Evolutionary conservation across 2,329 filamentous ascomycete genomes (phyloP).

Genomic region (Thielaviopsis cerberus): DNA sequence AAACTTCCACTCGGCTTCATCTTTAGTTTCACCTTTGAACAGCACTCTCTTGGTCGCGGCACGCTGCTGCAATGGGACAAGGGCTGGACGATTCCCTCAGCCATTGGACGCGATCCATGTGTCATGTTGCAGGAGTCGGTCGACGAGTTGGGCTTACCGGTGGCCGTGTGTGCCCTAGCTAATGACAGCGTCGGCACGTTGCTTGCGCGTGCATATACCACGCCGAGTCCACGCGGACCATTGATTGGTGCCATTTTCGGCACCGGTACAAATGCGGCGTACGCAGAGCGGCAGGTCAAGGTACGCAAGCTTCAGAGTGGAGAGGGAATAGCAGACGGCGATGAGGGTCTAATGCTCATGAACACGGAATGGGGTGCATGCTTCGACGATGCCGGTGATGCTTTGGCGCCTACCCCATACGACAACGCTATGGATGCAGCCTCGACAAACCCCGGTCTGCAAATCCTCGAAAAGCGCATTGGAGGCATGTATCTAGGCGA

Average conservation of each 20-base stretch:
- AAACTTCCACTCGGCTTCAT: conserved; percentile 17
- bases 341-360: conserved; percentile 52
- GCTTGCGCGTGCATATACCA: conserved; percentile 61
- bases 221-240: conserved; percentile 46
- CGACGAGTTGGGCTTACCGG: conserved; percentile 47
- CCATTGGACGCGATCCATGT: conserved; percentile 58
- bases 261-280: conserved; percentile 65
- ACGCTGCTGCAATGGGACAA: conserved; percentile 64
- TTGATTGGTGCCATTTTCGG: conserved; percentile 64
- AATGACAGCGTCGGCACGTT: conserved; percentile 69
- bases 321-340: conserved; percentile 18
- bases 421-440: conserved; percentile 47
- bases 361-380: conserved; percentile 63
- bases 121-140: conserved; percentile 53
- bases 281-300: conserved; percentile 52
- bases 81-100: conserved; percentile 60
- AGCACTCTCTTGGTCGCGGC: conserved; percentile 53
- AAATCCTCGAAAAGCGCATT: conserved; percentile 72
- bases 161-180: conserved; percentile 54
- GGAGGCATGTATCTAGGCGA: conserved; percentile 69
- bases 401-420: conserved; percentile 52
- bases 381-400: conserved; percentile 52
- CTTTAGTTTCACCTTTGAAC: conserved; percentile 50
- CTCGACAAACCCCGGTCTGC: conserved; percentile 54
- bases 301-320: conserved; percentile 34